Conservation (phyloP, 768 basidiomycete genomes). For the Boletus subcaerulescens region DNA sequence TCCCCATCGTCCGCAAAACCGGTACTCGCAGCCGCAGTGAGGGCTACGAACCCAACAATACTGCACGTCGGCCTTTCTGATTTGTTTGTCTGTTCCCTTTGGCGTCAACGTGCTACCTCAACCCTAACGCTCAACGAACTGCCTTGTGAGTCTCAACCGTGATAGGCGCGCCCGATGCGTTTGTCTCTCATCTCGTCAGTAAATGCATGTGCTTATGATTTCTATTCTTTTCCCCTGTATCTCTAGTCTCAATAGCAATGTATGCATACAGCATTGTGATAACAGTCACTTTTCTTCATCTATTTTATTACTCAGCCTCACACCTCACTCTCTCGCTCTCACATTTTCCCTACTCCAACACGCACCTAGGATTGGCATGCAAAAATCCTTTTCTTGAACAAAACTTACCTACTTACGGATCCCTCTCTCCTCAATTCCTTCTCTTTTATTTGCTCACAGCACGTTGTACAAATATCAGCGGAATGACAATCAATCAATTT, state of each 20-base stretch:
- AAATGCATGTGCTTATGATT: constrained; percentile 14
- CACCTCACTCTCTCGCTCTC: too few species aligned
- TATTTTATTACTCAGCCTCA: background rate
- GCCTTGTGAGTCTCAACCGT: constrained; percentile 18
- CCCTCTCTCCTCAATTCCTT: too few species aligned
- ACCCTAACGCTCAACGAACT: background rate
- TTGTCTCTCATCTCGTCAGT: background rate
- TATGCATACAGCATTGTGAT: constrained; percentile 7
- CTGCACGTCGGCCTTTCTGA: constrained; percentile 18
- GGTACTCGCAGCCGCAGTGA: constrained; percentile 28
- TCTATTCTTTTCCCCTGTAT: constrained; percentile 7
- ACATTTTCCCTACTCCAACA: too few species aligned
- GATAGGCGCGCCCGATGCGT: constrained; percentile 1
- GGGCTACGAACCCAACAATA: constrained; percentile 17
- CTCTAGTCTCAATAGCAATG: constrained; percentile 12
- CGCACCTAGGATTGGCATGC: too few species aligned
- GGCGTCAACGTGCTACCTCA: background rate
- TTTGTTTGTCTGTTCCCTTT: background rate
- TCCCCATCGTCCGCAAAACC: constrained; percentile 18
- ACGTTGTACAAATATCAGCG: too few species aligned
- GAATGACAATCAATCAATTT: too few species aligned
- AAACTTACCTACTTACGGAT: too few species aligned
- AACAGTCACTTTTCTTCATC: background rate
- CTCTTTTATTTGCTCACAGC: too few species aligned
- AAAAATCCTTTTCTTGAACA: too few species aligned